Evolutionary conservation across 2,329 filamentous ascomycete species (phyloP).

Genomic region (Nothophaeocryptopus gaeumannii): DNA sequence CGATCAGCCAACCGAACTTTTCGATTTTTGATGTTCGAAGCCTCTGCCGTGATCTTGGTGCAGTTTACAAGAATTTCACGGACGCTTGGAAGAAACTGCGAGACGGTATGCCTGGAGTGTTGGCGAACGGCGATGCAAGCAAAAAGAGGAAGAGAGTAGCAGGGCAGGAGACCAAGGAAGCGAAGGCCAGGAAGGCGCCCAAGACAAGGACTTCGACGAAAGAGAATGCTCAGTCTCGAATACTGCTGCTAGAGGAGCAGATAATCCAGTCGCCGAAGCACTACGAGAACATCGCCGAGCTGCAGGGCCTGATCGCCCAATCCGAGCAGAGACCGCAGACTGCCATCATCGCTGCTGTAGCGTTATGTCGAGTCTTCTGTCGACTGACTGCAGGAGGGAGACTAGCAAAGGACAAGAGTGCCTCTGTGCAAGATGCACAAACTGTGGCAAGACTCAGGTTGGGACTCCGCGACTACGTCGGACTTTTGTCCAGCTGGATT

Average conservation of each 20-base stretch:
- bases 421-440: conserved; percentile 69
- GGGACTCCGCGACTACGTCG: conserved; percentile 64
- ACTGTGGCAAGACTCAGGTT: conserved; percentile 77
- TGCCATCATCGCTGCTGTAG: conserved; percentile 63
- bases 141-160: conserved; percentile 46
- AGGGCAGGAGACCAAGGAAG: conserved; percentile 22
- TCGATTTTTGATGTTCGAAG: conserved; percentile 10
- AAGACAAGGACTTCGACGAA: conserved; percentile 37
- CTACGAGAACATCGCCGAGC: conserved; percentile 81
- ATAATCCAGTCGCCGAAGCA: conserved; percentile 83
- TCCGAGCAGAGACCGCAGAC: conserved; percentile 54
- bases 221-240: conserved; percentile 55
- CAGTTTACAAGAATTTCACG: background rate
- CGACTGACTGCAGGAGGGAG: conserved; percentile 72
- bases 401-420: conserved; percentile 62
- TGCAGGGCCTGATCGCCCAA: conserved; percentile 58
- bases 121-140: conserved; percentile 28
- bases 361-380: conserved; percentile 82
- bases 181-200: conserved; percentile 36
- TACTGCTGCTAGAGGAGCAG: conserved; percentile 72
- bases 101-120: conserved; percentile 38
- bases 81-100: background rate
- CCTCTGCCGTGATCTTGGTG: conserved; percentile 35
- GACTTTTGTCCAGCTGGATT: conserved; percentile 58
- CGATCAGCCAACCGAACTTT: conserved; percentile 1